phyloP scores from a whole-genome alignment of 2,329 filamentous ascomycete species.

The Colletotrichum musae region DNA sequence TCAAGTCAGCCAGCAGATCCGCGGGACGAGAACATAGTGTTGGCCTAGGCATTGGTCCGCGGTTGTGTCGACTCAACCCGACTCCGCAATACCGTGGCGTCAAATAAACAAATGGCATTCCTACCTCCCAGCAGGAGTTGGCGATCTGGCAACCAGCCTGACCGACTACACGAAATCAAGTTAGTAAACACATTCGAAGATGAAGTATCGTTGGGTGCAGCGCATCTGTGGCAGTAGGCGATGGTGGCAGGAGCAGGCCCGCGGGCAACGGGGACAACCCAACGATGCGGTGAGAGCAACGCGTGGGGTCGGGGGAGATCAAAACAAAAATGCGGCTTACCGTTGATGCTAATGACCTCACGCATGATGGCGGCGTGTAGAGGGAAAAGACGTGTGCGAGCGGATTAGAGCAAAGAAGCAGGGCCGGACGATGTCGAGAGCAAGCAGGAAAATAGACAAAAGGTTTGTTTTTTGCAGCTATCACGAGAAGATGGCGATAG shows the following conservation, averaged over 20 bases:
- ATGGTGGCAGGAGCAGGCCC: slow-evolving; percentile 29
- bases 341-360: slow-evolving; percentile 99
- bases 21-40: neutral
- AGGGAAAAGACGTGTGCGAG: slow-evolving; percentile 43
- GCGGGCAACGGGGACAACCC: slow-evolving; percentile 36
- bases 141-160: slow-evolving; percentile 99
- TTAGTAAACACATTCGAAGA: slow-evolving; percentile 59
- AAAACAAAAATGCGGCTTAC: slow-evolving; percentile 68
- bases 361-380: slow-evolving; percentile 79
- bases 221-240: slow-evolving; percentile 43
- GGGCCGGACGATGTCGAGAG: slow-evolving; percentile 25
- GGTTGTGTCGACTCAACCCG: slow-evolving; percentile 9
- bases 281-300: slow-evolving; percentile 62
- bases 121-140: slow-evolving; percentile 99
- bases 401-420: slow-evolving; percentile 38
- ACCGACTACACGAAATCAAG: slow-evolving; percentile 80
- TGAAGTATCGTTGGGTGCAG: neutral
- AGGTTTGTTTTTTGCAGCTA: slow-evolving; percentile 37
- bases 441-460: slow-evolving; percentile 17
- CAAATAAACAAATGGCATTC: slow-evolving; percentile 56
- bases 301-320: slow-evolving; percentile 52
- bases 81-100: slow-evolving; percentile 9
- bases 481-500: slow-evolving; percentile 37
- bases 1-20: slow-evolving; percentile 7
- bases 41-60: neutral